phyloP scores from a whole-genome alignment of 2,329 filamentous ascomycete species.

The Trematosphaeria pertusa region DNA sequence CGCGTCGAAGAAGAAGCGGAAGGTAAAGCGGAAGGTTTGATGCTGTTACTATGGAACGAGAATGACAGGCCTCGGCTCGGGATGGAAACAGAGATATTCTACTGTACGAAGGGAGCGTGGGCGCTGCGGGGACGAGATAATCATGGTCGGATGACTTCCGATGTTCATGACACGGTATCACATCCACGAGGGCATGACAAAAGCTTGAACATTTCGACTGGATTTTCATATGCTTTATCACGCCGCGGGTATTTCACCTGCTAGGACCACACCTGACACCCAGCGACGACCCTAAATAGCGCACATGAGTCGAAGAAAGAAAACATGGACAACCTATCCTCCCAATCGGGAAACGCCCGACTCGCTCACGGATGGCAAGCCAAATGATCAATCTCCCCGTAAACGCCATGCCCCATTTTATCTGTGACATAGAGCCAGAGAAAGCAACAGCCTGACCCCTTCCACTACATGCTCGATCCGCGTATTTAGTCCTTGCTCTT shows the following conservation, averaged over 20 bases:
- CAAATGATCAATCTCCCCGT: conserved; percentile 2
- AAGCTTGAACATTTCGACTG: not conserved
- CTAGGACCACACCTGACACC: not conserved
- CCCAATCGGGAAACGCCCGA: conserved; percentile 5
- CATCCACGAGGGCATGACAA: too few relatives aligned
- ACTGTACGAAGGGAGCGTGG: too few relatives aligned
- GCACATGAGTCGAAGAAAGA: conserved; percentile 1
- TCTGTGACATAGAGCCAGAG: not conserved
- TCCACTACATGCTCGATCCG: too few relatives aligned
- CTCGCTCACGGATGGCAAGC: conserved; percentile 14
- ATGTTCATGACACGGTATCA: too few relatives aligned
- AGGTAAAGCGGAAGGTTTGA: conserved; percentile 17
- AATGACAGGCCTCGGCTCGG: not conserved
- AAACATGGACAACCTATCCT: conserved; percentile 13
- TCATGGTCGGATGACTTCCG: too few relatives aligned
- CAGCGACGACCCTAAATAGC: conserved; percentile 1
- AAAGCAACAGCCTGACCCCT: not conserved
- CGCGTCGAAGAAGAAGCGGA: conserved; percentile 28
- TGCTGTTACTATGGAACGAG: not conserved
- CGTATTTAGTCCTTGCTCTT: conserved; percentile 60
- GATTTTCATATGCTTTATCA: not conserved
- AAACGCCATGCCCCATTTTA: conserved; percentile 17
- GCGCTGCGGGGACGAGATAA: too few relatives aligned
- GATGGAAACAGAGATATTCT: not conserved
- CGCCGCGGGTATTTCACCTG: not conserved